Percentiles rank a stretch among this genome's conserved stretches.
phyloP scores from a whole-genome alignment of 495 filamentous ascomycete species.

The Talaromyces stipitatus region DNA sequence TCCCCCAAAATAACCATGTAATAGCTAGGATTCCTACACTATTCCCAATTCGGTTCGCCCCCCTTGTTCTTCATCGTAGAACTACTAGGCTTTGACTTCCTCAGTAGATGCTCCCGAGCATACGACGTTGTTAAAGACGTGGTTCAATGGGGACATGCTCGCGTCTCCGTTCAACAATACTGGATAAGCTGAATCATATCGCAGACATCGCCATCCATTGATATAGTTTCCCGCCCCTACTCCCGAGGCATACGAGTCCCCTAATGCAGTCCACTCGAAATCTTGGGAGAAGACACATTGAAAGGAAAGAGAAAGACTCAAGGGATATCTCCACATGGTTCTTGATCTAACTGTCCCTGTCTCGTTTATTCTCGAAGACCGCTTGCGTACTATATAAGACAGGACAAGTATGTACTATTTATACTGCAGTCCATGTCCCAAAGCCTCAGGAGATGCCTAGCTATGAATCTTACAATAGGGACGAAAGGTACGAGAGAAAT shows the following conservation, averaged over 20 bases:
- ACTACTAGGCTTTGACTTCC: constrained; percentile 1
- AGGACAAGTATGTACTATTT: too few species aligned
- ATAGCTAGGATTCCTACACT: neutral
- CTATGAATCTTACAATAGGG: too few species aligned
- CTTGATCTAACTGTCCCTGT: too few species aligned
- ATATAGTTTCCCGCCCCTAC: neutral
- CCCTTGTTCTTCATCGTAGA: neutral
- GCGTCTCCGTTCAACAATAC: neutral
- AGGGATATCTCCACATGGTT: neutral
- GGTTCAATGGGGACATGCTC: neutral
- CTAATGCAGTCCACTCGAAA: neutral
- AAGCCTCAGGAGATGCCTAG: too few species aligned
- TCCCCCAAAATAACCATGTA: neutral
- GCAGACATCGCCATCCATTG: constrained; percentile 3
- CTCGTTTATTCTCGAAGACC: too few species aligned
- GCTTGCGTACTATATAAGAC: too few species aligned
- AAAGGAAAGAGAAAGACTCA: neutral
- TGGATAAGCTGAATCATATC: constrained; percentile 2
- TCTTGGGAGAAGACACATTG: neutral
- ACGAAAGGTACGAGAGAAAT: too few species aligned
- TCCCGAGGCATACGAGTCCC: constrained; percentile 3
- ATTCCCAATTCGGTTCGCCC: neutral
- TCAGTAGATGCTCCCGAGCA: neutral
- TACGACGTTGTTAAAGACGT: neutral
- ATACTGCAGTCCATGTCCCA: too few species aligned